Evolutionary conservation across 108 stramenopile species (phyloP), one percentile per base, ranked within the genome.

Genomic region (Cyclotella kingstonii): DNA sequence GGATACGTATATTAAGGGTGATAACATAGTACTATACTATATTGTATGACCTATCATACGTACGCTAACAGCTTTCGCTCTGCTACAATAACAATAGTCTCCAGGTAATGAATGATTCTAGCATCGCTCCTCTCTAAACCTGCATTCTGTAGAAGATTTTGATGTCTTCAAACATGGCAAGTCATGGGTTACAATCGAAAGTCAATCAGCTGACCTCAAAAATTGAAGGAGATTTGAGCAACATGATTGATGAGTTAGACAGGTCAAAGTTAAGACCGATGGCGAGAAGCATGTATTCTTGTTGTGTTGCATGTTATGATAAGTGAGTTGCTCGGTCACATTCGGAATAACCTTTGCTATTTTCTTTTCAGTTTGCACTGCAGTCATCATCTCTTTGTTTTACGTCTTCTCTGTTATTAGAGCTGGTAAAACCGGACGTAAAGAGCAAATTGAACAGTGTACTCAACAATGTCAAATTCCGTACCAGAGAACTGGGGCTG

Each of bases 381-480:
- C n/a, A n/a, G n/a, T n/a, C n/a, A 35, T 65, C n/a, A 27, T 65
- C 30, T 3, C 42, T 25, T 77, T 67, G 80, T 73, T 35, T 75
- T 85, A 17, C 53, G 54, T 8, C 83, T 81, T 38, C 83, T 70
- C 68, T 8, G 5, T 53, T 19, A 75, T 79, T 75, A 89, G 87
- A 70, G 87, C 87, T 15, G 91, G 91, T 2, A 76, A 81, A 17
- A 73, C 58, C 21, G 91, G 86, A 25, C 61, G 83, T 0, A 56
- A 83, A 12, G 86, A 93, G 39, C 68, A 67, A 34, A 69, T 93
- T 43, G 80, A 89, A 54, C 51, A 73, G 22, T 93, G 92, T 59
- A 71, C 76, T 18, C 78, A 81, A 22, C 77, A 79, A 35, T 93
- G 92, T 48, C 86, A 93, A 61, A 54, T 77, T 3, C 84, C 86